Evolutionary conservation across 2,329 filamentous ascomycete species (phyloP).

Genomic region (Clonostachys rhizophaga): DNA sequence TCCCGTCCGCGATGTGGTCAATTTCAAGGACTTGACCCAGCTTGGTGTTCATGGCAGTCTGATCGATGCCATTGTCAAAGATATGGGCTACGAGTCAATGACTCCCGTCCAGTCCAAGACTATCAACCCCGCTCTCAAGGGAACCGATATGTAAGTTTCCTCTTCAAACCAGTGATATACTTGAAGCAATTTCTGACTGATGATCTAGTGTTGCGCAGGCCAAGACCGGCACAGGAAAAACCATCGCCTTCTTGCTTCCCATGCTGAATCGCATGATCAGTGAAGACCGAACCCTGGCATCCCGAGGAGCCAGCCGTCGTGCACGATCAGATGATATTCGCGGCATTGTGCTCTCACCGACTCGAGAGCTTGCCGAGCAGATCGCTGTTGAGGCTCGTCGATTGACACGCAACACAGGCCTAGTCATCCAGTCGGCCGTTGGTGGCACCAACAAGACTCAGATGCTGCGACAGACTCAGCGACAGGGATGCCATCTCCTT

Average conservation of each 20-base stretch:
- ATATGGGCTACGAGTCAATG: slow-evolving; percentile 80
- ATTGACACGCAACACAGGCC: slow-evolving; percentile 58
- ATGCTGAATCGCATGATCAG: slow-evolving; percentile 74
- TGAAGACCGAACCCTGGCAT: slow-evolving; percentile 56
- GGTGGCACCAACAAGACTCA: slow-evolving; percentile 77
- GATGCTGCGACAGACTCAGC: slow-evolving; percentile 64
- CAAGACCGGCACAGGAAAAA: slow-evolving; percentile 96
- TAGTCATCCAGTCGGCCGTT: slow-evolving; percentile 73
- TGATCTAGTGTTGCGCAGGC: slow-evolving; percentile 75
- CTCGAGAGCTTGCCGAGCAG: slow-evolving; percentile 76
- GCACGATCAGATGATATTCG: slow-evolving; percentile 55
- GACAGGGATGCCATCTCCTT: slow-evolving; percentile 79
- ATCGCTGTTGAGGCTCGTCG: slow-evolving; percentile 75
- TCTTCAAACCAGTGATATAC: no score
- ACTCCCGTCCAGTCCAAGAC: slow-evolving; percentile 87
- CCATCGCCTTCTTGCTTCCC: slow-evolving; percentile 86
- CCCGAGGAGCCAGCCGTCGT: slow-evolving; percentile 23
- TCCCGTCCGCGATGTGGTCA: slow-evolving; percentile 18
- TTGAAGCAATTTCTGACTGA: slow-evolving; percentile 8
- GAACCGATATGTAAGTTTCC: slow-evolving; percentile 70
- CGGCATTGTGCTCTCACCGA: slow-evolving; percentile 72
- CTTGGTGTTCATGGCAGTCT: slow-evolving; percentile 59
- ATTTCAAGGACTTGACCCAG: slow-evolving; percentile 37
- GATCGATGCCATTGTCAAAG: slow-evolving; percentile 61
- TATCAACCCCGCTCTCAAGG: slow-evolving; percentile 73